A percentile compares a stretch with the other conserved stretches of the same genome.
These are phyloP conservation scores for Lactarius akahatsu DNA, from an alignment of 768 basidiomycete species.

Conservation along the genomic window DNA sequence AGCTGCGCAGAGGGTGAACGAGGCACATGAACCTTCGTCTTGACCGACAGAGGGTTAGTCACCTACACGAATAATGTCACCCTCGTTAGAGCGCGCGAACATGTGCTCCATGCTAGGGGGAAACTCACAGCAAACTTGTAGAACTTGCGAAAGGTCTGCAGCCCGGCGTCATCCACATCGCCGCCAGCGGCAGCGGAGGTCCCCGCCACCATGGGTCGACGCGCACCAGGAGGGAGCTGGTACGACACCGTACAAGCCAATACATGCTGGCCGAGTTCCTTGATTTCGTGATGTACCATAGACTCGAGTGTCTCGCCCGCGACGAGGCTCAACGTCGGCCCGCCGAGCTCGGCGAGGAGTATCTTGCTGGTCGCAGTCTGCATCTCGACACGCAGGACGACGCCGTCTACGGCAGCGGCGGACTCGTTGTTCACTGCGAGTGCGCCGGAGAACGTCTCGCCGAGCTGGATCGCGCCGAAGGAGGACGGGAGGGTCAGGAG, in stretches of 20 bases:
- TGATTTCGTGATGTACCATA: slow-evolving; percentile 83
- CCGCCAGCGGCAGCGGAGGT: slow-evolving; percentile 32
- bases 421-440: slow-evolving; percentile 83
- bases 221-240: slow-evolving; percentile 60
- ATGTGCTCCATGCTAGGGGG: background rate
- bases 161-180: slow-evolving; percentile 44
- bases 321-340: slow-evolving; percentile 45
- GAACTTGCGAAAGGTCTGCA: slow-evolving; percentile 81
- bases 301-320: slow-evolving; percentile 63
- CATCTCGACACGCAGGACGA: slow-evolving; percentile 76
- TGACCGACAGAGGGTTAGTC: slow-evolving; percentile 91
- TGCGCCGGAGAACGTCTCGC: slow-evolving; percentile 83
- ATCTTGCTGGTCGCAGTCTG: slow-evolving; percentile 74
- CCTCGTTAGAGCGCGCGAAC: background rate
- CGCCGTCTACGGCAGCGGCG: slow-evolving; percentile 57
- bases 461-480: slow-evolving; percentile 85
- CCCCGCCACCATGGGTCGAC: slow-evolving; percentile 50
- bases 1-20: slow-evolving; percentile 71
- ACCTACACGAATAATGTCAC: slow-evolving; percentile 50
- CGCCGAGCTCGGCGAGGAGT: slow-evolving; percentile 62
- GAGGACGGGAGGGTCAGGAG: slow-evolving; percentile 77
- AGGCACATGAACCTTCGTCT: slow-evolving; percentile 86
- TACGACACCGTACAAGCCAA: slow-evolving; percentile 84
- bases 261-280: slow-evolving; percentile 90
- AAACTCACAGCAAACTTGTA: slow-evolving; percentile 84